Base-by-base conservation (phyloP, 1,284 basidiomycete species). In the Ustilago trichophora region DNA sequence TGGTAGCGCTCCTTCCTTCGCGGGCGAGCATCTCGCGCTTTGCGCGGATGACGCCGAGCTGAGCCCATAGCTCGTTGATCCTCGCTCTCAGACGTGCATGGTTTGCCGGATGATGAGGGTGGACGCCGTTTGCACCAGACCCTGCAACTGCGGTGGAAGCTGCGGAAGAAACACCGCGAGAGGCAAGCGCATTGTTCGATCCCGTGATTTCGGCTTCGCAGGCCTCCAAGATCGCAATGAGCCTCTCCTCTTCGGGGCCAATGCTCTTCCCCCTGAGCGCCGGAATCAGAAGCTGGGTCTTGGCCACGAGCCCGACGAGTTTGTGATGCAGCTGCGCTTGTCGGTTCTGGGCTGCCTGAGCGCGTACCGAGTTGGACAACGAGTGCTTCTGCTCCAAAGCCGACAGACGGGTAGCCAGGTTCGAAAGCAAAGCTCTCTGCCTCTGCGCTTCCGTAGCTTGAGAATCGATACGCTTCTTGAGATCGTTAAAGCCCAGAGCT, bases 11-110 rank as follows among this genome's bases (percentile, higher is more conserved):
- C 38, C 70, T 36, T 4, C 69, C 68, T 33, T 69, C 65, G 3
- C 55, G 33, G 7, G 59, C 57, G 16, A 67, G 40, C 52, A 68
- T 67, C 59, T 78, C 77, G 9, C 71, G 47, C 60, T 67, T 68
- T 3, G 76, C 75, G 32, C 76, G 67, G 5, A 78, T 53, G 3
- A 74, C 72, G 15, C 75, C 76, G n/a, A 80, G 49, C 48, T 70
- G 65, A 4, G 78, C 76, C 78, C 78, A 80, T 10, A 80, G 75
- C 54, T 80, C 78, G 55, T 80, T 78, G 22, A 80, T 51, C 33
- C 69, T 71, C 19, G 75, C 72, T n/a, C 75, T 37, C 38, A 80
- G 47, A 6, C 69, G 45, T 9, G 54, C 62, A 15, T 66, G 54
- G 27, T 56, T 60, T 10, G 40, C 57, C 1, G 45, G 34, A 31